These are phyloP conservation scores for Lentinula detonsa DNA, from an alignment of 768 basidiomycete species.

Conservation along the genomic window DNA sequence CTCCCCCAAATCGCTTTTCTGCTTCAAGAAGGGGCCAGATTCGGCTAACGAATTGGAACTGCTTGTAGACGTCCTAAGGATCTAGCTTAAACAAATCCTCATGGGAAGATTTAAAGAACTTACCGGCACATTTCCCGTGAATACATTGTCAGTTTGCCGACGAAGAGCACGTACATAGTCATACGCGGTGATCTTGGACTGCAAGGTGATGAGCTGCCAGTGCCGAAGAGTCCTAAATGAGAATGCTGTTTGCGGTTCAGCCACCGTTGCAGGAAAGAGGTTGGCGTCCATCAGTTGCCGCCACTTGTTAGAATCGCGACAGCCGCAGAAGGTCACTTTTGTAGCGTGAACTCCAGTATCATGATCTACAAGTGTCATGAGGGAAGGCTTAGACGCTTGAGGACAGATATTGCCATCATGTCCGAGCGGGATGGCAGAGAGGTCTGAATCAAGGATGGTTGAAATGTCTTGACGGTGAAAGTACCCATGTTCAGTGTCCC, in stretches of 20 bases:
- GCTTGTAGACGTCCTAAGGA: constrained; percentile 11
- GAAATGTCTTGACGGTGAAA: not conserved
- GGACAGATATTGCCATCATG: not conserved
- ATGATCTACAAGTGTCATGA: constrained; percentile 1
- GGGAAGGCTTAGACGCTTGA: not conserved
- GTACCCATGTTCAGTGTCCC: not conserved
- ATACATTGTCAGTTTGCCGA: constrained; percentile 7
- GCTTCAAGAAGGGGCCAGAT: constrained; percentile 18
- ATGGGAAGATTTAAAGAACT: not conserved
- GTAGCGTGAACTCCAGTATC: constrained; percentile 7
- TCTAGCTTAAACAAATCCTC: not conserved
- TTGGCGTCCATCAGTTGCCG: constrained; percentile 4
- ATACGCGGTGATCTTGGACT: constrained; percentile 12
- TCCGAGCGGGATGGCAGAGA: not conserved
- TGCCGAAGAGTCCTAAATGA: constrained; percentile 11
- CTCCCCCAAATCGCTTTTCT: constrained; percentile 16
- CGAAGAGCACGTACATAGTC: constrained; percentile 10
- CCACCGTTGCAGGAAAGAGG: constrained; percentile 10
- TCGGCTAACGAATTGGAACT: constrained; percentile 15
- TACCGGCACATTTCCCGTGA: constrained; percentile 1
- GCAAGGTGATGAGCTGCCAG: constrained; percentile 8
- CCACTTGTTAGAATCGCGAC: not conserved
- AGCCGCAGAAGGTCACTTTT: not conserved
- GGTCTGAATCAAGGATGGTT: not conserved
- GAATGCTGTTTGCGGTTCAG: constrained; percentile 9